phyloP scores from a whole-genome alignment of 768 basidiomycete species.

The Tricholoma furcatifolium region DNA sequence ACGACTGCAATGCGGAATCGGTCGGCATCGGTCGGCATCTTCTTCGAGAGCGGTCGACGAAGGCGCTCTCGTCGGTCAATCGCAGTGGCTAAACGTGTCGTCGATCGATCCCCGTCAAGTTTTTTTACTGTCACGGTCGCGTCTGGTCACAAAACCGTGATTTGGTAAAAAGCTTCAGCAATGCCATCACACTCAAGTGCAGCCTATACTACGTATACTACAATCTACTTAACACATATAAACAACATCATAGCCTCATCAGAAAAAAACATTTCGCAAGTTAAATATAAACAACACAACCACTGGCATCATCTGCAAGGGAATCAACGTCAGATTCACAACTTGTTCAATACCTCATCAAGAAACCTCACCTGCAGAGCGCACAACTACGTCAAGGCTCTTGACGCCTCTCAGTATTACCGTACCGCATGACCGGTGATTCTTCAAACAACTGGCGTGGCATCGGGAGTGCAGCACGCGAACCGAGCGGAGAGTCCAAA shows the following conservation, averaged over 20 bases:
- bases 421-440: constrained; percentile 32
- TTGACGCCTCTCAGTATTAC: constrained; percentile 11
- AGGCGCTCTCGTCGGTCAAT: neutral
- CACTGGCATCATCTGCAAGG: neutral
- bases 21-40: constrained; percentile 25
- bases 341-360: no score
- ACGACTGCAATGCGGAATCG: constrained; percentile 43
- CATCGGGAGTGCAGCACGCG: constrained; percentile 17
- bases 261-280: no score
- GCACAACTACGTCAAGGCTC: constrained; percentile 2
- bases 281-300: neutral
- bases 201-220: neutral
- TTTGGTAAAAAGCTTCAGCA: neutral
- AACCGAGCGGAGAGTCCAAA: constrained; percentile 32
- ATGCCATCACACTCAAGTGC: neutral
- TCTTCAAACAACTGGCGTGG: constrained; percentile 27
- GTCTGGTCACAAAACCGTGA: constrained; percentile 4
- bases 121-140: constrained; percentile 3
- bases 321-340: neutral
- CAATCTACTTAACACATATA: neutral
- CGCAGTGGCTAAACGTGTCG: no score
- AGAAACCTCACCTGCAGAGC: constrained; percentile 5
- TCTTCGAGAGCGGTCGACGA: no score
- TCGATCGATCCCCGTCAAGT: neutral
- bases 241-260: neutral